Conservation (phyloP, 2,329 filamentous ascomycete species). For the Didymella pomorum region DNA sequence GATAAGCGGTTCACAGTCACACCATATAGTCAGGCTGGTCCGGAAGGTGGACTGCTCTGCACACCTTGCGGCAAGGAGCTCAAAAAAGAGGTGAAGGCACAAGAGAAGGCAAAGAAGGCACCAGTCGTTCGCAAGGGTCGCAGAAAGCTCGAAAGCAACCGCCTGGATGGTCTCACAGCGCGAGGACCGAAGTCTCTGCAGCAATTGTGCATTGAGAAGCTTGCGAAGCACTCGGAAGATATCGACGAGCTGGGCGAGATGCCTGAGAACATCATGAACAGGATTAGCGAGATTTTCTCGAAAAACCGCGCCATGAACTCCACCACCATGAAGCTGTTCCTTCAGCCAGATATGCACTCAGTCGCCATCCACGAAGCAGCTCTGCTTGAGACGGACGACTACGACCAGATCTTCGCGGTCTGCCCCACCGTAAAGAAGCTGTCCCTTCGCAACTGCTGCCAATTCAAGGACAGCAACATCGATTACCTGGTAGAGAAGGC, state of each 20-base stretch:
- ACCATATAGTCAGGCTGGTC: slow-evolving; percentile 81
- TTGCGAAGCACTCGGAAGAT: slow-evolving; percentile 69
- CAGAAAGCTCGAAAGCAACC: slow-evolving; percentile 81
- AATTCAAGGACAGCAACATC: slow-evolving; percentile 86
- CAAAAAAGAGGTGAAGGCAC: slow-evolving; percentile 69
- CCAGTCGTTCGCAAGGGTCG: slow-evolving; percentile 67
- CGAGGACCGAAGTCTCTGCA: slow-evolving; percentile 74
- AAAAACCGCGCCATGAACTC: slow-evolving; percentile 67
- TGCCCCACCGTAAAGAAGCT: slow-evolving; percentile 74
- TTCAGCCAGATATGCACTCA: slow-evolving; percentile 61
- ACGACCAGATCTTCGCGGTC: slow-evolving; percentile 79
- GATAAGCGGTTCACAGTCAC: slow-evolving; percentile 92
- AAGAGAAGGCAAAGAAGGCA: slow-evolving; percentile 66
- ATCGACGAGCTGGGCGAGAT: slow-evolving; percentile 71
- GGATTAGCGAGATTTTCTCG: slow-evolving; percentile 69
- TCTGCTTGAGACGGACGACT: slow-evolving; percentile 76
- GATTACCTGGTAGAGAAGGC: slow-evolving; percentile 80
- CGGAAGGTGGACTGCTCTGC: slow-evolving; percentile 87
- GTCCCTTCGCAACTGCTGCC: slow-evolving; percentile 83
- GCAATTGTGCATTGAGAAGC: slow-evolving; percentile 69
- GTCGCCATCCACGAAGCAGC: slow-evolving; percentile 69
- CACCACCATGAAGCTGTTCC: slow-evolving; percentile 59
- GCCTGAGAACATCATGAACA: slow-evolving; percentile 63
- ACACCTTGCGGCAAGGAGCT: slow-evolving; percentile 79
- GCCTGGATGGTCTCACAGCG: slow-evolving; percentile 76